Conservation (phyloP, 2,329 filamentous ascomycete species). For the Colletotrichum costaricense region DNA sequence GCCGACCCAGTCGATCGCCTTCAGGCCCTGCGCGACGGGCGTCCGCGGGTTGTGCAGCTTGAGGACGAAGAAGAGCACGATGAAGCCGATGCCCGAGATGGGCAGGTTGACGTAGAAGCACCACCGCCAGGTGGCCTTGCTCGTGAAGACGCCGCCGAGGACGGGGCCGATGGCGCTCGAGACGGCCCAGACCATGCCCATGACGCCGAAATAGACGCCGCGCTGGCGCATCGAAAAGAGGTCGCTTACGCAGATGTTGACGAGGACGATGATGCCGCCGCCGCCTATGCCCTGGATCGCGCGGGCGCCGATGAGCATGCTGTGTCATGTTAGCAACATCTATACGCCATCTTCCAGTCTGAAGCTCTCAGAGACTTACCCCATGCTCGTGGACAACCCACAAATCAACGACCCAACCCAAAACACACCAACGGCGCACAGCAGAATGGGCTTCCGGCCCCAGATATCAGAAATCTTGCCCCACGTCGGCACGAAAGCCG, state of each 20-base stretch:
- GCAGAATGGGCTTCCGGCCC: constrained; percentile 65
- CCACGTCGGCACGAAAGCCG: constrained; percentile 78
- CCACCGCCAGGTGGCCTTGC: constrained; percentile 70
- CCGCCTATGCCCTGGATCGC: constrained; percentile 64
- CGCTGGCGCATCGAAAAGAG: constrained; percentile 60
- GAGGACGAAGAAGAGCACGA: constrained; percentile 70
- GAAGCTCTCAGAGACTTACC: not conserved
- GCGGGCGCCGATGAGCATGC: constrained; percentile 58
- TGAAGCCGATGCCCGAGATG: constrained; percentile 64
- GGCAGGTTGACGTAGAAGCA: constrained; percentile 61
- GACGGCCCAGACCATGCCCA: constrained; percentile 75
- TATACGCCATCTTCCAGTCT: not conserved
- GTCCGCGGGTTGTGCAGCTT: constrained; percentile 76
- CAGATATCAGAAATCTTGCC: constrained; percentile 70
- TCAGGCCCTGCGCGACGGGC: constrained; percentile 69
- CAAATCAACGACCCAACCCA: constrained; percentile 63
- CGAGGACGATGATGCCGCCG: constrained; percentile 62
- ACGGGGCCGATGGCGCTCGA: constrained; percentile 75
- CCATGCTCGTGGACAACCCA: constrained; percentile 57
- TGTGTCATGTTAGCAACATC: not conserved
- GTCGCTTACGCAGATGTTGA: constrained; percentile 65
- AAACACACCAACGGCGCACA: constrained; percentile 61
- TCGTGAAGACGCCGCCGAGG: constrained; percentile 73
- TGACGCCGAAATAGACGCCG: constrained; percentile 69
- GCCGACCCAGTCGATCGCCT: constrained; percentile 71